phyloP scores from a whole-genome alignment of 2,329 filamentous ascomycete genomes.

The Ascochyta fabae region DNA sequence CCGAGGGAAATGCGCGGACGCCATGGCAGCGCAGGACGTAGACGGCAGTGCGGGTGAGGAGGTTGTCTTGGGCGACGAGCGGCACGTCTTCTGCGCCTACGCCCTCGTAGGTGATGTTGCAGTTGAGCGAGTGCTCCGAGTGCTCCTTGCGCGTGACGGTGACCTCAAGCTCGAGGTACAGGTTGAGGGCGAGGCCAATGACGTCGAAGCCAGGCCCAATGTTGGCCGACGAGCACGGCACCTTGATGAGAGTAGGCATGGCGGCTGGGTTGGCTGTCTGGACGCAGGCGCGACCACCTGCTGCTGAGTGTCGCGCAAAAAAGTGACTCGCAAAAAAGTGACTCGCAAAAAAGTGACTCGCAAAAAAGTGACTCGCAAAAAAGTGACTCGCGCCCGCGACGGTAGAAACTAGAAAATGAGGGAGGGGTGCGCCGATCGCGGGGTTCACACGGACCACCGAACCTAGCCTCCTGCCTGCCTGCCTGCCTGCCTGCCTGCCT shows the following conservation, averaged over 20 bases:
- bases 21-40: slow-evolving; percentile 94
- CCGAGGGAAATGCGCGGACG: slow-evolving; percentile 77
- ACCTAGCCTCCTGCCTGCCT: no score
- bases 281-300: slow-evolving; percentile 1
- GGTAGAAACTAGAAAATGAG: slow-evolving; percentile 13
- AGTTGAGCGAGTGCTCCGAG: slow-evolving; percentile 73
- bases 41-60: slow-evolving; percentile 91
- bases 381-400: slow-evolving; percentile 2
- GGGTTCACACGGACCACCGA: slow-evolving; percentile 4
- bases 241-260: slow-evolving; percentile 68
- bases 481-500: no score
- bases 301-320: slow-evolving; percentile 10
- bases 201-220: slow-evolving; percentile 97
- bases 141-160: slow-evolving; percentile 66
- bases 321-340: slow-evolving; percentile 1
- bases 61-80: slow-evolving; percentile 83
- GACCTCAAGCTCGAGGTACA: slow-evolving; percentile 90
- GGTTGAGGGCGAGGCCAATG: slow-evolving; percentile 90
- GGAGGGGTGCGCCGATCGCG: slow-evolving; percentile 8
- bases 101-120: slow-evolving; percentile 89
- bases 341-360: neutral
- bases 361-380: slow-evolving; percentile 14
- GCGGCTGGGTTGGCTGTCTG: slow-evolving; percentile 10
- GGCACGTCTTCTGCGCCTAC: slow-evolving; percentile 79
- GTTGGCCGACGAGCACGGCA: slow-evolving; percentile 95